Evolutionary conservation across 768 basidiomycete genomes (phyloP).

Genomic region (Tricholoma saponaceum): DNA sequence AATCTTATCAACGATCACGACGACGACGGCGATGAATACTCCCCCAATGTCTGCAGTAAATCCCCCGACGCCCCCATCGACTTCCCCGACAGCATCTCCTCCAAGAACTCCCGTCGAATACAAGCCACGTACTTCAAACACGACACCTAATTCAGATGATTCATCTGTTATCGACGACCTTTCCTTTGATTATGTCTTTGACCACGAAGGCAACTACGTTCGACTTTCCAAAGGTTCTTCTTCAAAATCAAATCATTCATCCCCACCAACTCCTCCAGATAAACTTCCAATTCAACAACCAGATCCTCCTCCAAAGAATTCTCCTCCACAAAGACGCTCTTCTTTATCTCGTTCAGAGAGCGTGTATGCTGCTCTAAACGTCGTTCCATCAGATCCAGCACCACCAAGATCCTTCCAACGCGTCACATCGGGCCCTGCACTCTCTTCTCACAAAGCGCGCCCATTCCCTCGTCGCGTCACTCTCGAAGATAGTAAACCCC

Average conservation of each 20-base stretch:
- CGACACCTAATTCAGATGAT: conserved; percentile 49
- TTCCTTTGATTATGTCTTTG: conserved; percentile 61
- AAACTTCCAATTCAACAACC: conserved; percentile 29
- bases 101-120: conserved; percentile 36
- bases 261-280: conserved; percentile 44
- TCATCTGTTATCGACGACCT: conserved; percentile 59
- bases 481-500: conserved; percentile 31
- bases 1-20: conserved; percentile 15
- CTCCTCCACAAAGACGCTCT: conserved; percentile 39
- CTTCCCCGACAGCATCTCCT: conserved; percentile 31
- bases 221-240: conserved; percentile 51
- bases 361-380: conserved; percentile 41
- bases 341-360: conserved; percentile 69
- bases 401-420: conserved; percentile 46
- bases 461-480: conserved; percentile 36
- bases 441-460: conserved; percentile 30
- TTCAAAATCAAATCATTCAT: conserved; percentile 39
- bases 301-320: conserved; percentile 32
- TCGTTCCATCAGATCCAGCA: conserved; percentile 20
- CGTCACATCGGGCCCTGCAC: conserved; percentile 58
- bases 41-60: conserved; percentile 13
- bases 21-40: conserved; percentile 20
- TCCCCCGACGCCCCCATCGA: conserved; percentile 15
- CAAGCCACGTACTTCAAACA: conserved; percentile 24
- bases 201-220: conserved; percentile 51